Base-by-base conservation (phyloP, 768 basidiomycete genomes). In the Naganishia vaughanmartiniae region DNA sequence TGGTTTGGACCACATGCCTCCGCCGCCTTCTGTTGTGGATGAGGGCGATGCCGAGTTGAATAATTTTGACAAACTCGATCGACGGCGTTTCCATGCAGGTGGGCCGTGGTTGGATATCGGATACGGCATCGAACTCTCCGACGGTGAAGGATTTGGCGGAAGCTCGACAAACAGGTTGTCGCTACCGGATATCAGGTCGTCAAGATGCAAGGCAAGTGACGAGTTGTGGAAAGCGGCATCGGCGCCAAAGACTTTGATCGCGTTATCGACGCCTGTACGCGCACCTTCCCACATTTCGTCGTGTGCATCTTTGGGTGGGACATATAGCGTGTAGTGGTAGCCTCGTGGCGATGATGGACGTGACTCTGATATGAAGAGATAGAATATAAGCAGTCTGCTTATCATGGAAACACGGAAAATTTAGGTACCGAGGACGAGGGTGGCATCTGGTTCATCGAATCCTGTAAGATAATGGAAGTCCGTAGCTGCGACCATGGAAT, bases 281-380 rank as follows among this genome's bases (percentile, higher is more conserved):
- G 92, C 88, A 14, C 96, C 96, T 53, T 95, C 91, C 96, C 96
- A 99, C 74, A 90, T 87, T 78, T 93, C 92, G 75, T 89, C 89
- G 19, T 84, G 83, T 0, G 86, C 76, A 76, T 94, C 88, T 71
- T 87, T 90, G 19, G 90, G 90, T 0, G 85, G 82, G 36, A 88
- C 89, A 78, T 96, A 98, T 39, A 98, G 79, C 0, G 89, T 88
- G 90, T 94, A 93, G 66, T 84, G 85, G 81, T 94, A 97, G 0
- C 93, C 93, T 74, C 87, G 85, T 0, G 88, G 82, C 5, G 85
- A 85, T 0, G 89, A 87, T 42, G 83, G 84, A 75, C 90, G 91
- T 15, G 77, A 78, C 80, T 92, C 90, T 91, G 75, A 6, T 33
- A 6, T 31, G 31, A 45, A 7, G 46, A 24, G 45, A 31, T 33